Conservation (phyloP, 148 eudicot genomes). For the Heliosperma pusillum region DNA sequence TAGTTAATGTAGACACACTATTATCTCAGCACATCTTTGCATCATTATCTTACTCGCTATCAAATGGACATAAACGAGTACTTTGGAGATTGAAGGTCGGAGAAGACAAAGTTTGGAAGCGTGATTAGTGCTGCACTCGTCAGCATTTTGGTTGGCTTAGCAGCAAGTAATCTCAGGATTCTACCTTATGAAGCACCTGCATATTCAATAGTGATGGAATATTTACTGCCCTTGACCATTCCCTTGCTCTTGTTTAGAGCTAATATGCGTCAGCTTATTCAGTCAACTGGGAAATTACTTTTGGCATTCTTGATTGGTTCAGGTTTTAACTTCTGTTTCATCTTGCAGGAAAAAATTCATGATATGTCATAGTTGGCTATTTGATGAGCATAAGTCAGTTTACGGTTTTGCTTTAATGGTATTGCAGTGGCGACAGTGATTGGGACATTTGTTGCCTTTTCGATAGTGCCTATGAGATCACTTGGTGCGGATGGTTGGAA, state of each 20-base stretch:
- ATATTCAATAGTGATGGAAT: constrained; percentile 52
- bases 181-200: constrained; percentile 65
- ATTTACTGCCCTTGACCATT: constrained; percentile 66
- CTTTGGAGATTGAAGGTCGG: constrained; percentile 65
- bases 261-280: constrained; percentile 53
- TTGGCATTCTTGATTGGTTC: constrained; percentile 89
- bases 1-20: not conserved
- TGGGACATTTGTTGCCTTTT: constrained; percentile 73
- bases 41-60: not conserved
- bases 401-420: not conserved
- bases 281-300: constrained; percentile 66
- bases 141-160: constrained; percentile 70
- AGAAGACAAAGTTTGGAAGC: constrained; percentile 77
- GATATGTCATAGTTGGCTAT: not conserved
- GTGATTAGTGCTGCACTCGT: constrained; percentile 73
- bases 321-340: constrained; percentile 33
- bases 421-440: constrained; percentile 56
- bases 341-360: not conserved
- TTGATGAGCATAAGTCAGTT: not conserved
- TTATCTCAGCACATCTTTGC: no score
- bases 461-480: constrained; percentile 79
- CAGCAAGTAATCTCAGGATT: constrained; percentile 74
- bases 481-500: constrained; percentile 92
- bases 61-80: constrained; percentile 20
- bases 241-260: constrained; percentile 84